These are phyloP conservation scores for Tetratostichococcus sp. DNA, from an alignment of 139 green algal species.

Conservation along the genomic window DNA sequence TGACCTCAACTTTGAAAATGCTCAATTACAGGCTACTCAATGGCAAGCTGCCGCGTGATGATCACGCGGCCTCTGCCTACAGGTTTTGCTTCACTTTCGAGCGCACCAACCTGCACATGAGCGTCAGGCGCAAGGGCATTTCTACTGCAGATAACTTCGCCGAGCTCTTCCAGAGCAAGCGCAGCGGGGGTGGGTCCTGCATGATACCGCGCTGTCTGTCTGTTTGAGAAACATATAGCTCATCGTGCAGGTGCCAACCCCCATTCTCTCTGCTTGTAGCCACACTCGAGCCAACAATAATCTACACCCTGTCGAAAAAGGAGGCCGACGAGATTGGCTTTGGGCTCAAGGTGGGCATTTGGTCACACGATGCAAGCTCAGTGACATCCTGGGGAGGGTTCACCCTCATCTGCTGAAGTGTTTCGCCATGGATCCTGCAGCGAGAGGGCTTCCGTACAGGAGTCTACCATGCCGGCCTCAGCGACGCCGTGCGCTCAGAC, in stretches of 20 bases:
- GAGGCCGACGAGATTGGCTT: slow-evolving; percentile 20
- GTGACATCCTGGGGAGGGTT: no score
- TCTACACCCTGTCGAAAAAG: slow-evolving; percentile 45
- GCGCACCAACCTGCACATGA: slow-evolving; percentile 53
- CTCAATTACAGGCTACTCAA: no score
- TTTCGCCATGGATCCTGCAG: background rate
- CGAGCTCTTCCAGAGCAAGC: slow-evolving; percentile 17
- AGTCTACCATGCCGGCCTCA: slow-evolving; percentile 46
- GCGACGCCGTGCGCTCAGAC: slow-evolving; percentile 10
- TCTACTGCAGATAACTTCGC: background rate
- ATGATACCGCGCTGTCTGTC: no score
- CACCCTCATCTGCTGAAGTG: background rate
- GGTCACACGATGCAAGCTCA: no score
- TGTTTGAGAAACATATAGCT: no score
- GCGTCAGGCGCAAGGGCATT: slow-evolving; percentile 24
- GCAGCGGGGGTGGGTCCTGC: background rate
- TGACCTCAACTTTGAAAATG: no score
- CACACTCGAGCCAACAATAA: slow-evolving; percentile 33
- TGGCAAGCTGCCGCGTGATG: no score
- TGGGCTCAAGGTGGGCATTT: slow-evolving; percentile 11
- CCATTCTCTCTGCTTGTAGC: no score
- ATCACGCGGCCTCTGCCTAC: no score
- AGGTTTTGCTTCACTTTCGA: slow-evolving; percentile 50
- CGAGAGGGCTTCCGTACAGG: slow-evolving; percentile 10
- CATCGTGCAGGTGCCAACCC: no score